Percentiles rank a stretch among this genome's conserved stretches.
phyloP scores from a whole-genome alignment of 345 rosid genomes.

The Theobroma cacao region DNA sequence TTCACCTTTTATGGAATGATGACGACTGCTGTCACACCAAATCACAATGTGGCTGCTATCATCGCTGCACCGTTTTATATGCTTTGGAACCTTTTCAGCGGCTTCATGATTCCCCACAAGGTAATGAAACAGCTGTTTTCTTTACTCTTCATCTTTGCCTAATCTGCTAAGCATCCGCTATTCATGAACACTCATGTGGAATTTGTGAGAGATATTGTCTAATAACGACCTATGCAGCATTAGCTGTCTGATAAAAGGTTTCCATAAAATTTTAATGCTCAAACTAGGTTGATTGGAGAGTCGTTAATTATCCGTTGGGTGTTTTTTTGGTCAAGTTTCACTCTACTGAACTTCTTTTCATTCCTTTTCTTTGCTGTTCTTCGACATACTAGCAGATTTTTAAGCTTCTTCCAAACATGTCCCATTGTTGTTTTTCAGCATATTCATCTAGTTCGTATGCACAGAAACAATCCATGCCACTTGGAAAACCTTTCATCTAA shows the following conservation, averaged over 20 bases:
- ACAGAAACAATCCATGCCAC: neutral
- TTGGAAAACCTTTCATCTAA: neutral
- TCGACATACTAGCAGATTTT: neutral
- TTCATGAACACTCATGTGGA: too few relatives aligned
- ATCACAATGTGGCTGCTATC: slow-evolving; percentile 88
- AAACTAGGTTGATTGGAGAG: too few relatives aligned
- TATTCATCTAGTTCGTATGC: neutral
- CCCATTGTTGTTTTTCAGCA: neutral
- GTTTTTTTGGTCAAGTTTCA: too few relatives aligned
- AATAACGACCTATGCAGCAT: too few relatives aligned
- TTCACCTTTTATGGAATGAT: slow-evolving; percentile 98
- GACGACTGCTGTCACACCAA: slow-evolving; percentile 96
- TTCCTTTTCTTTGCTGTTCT: too few relatives aligned
- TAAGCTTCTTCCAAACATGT: neutral
- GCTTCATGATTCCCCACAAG: slow-evolving; percentile 94
- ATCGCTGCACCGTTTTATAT: slow-evolving; percentile 91
- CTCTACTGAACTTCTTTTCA: too few relatives aligned
- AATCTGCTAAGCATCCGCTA: neutral
- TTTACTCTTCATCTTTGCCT: neutral
- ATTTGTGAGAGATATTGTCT: too few relatives aligned
- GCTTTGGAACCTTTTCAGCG: slow-evolving; percentile 99
- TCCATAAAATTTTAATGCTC: neutral
- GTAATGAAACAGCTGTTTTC: slow-evolving; percentile 34
- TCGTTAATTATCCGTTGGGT: neutral
- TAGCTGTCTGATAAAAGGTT: neutral